Evolutionary conservation across 148 eudicot genomes (phyloP).

Genomic region (Rhododendron ferrugineum): DNA sequence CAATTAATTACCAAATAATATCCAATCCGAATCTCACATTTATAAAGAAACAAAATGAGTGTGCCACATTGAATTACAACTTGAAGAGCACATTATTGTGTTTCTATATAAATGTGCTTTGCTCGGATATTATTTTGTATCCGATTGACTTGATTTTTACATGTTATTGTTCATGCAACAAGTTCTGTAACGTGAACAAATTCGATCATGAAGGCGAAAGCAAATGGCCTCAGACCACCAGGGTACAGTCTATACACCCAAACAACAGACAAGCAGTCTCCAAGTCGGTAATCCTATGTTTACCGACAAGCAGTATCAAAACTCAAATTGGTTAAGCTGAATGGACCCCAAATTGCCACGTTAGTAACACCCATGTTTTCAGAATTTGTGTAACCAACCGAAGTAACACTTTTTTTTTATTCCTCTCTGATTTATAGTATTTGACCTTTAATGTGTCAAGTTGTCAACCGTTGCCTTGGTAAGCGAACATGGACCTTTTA

Average conservation of each 20-base stretch:
- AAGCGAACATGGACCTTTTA: not conserved
- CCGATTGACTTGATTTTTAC: not conserved
- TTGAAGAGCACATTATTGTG: not conserved
- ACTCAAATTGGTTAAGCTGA: not conserved
- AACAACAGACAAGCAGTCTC: not conserved
- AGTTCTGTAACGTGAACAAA: too few species aligned
- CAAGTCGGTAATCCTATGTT: not conserved
- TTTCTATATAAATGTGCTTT: not conserved
- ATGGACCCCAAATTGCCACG: not conserved
- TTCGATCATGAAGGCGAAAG: not conserved
- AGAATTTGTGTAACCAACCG: not conserved
- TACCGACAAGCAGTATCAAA: not conserved
- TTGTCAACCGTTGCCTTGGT: not conserved
- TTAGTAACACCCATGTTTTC: not conserved
- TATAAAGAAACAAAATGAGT: too few species aligned
- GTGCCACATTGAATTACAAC: not conserved
- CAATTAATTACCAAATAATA: not conserved
- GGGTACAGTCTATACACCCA: not conserved
- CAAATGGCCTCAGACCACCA: not conserved
- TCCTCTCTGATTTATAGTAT: not conserved
- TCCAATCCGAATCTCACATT: not conserved
- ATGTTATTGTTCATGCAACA: not conserved
- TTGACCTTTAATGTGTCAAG: not conserved
- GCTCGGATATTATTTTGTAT: not conserved
- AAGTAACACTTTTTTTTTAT: not conserved